A percentile compares a stretch with the other conserved stretches of the same genome.
phyloP scores from a whole-genome alignment of 2,329 filamentous ascomycete genomes.

The Aureobasidium leucospermi region DNA sequence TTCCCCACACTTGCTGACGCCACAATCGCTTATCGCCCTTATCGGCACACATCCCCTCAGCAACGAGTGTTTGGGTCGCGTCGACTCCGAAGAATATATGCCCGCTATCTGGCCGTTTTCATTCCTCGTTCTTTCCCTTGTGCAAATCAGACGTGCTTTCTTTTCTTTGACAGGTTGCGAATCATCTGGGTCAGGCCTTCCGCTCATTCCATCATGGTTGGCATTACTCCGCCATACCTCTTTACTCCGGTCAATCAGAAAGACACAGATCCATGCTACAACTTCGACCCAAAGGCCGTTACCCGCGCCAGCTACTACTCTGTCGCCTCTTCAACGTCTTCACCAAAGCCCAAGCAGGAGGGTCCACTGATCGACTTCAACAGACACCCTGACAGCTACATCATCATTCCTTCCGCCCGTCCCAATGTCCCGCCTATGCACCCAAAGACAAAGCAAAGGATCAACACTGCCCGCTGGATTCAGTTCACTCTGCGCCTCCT shows the following conservation, averaged over 20 bases:
- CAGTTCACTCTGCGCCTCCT: slow-evolving; percentile 63
- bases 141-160: background rate
- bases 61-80: background rate
- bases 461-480: slow-evolving; percentile 60
- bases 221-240: slow-evolving; percentile 61
- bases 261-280: slow-evolving; percentile 44
- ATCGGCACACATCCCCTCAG: background rate
- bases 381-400: slow-evolving; percentile 71
- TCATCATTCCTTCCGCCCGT: slow-evolving; percentile 56
- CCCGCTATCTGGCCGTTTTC: slow-evolving; percentile 6
- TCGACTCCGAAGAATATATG: slow-evolving; percentile 3
- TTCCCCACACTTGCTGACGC: slow-evolving; percentile 2
- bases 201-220: slow-evolving; percentile 30
- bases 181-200: background rate
- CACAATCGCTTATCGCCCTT: background rate
- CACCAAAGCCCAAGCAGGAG: slow-evolving; percentile 54
- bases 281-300: slow-evolving; percentile 82
- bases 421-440: slow-evolving; percentile 60
- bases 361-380: slow-evolving; percentile 79
- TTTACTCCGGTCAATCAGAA: slow-evolving; percentile 51
- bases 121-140: slow-evolving; percentile 7
- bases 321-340: slow-evolving; percentile 31
- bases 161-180: background rate
- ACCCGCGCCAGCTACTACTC: slow-evolving; percentile 65
- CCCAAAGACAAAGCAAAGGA: slow-evolving; percentile 59